phyloP scores from a whole-genome alignment of 192 early-diverging fungal genomes.

The Linnemannia exigua region DNA sequence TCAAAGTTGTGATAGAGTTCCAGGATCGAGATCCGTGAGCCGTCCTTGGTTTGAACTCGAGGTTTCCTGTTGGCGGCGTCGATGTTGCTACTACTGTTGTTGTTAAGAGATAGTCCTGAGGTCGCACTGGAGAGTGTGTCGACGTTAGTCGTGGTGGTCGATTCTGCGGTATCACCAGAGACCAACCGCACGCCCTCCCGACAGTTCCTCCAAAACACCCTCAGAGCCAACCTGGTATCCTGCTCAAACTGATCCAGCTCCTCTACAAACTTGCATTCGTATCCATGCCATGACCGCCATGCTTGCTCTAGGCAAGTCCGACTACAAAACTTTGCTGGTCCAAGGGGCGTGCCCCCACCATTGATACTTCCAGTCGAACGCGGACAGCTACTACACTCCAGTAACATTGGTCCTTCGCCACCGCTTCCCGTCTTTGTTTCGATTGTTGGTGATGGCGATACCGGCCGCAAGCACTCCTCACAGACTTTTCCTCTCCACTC shows the following conservation, averaged over 20 bases:
- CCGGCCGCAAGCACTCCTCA: slow-evolving; percentile 31
- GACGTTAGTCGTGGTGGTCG: not conserved
- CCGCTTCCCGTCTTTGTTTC: too few species aligned
- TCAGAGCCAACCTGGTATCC: slow-evolving; percentile 26
- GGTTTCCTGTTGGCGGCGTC: not conserved
- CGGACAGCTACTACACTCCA: not conserved
- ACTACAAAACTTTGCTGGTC: slow-evolving; percentile 34
- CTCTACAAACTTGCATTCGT: slow-evolving; percentile 18
- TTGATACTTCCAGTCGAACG: not conserved
- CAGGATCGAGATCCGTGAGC: slow-evolving; percentile 17
- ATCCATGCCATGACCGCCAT: slow-evolving; percentile 47
- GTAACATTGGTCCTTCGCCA: not conserved
- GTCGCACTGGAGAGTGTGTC: slow-evolving; percentile 2
- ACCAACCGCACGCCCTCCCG: not conserved
- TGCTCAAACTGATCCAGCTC: slow-evolving; percentile 15
- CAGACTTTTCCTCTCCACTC: slow-evolving; percentile 40
- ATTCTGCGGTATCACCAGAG: not conserved
- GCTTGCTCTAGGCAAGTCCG: slow-evolving; percentile 17
- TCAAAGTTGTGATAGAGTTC: slow-evolving; percentile 36
- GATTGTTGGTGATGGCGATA: not conserved
- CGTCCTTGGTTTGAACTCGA: slow-evolving; percentile 14
- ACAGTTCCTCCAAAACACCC: slow-evolving; percentile 35
- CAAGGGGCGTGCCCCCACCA: not conserved
- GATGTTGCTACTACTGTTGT: not conserved
- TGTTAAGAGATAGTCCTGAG: slow-evolving; percentile 18